Evolutionary conservation across 768 basidiomycete species (phyloP), one percentile per base, ranked within the genome.

Genomic region (Amanita inopinata): DNA sequence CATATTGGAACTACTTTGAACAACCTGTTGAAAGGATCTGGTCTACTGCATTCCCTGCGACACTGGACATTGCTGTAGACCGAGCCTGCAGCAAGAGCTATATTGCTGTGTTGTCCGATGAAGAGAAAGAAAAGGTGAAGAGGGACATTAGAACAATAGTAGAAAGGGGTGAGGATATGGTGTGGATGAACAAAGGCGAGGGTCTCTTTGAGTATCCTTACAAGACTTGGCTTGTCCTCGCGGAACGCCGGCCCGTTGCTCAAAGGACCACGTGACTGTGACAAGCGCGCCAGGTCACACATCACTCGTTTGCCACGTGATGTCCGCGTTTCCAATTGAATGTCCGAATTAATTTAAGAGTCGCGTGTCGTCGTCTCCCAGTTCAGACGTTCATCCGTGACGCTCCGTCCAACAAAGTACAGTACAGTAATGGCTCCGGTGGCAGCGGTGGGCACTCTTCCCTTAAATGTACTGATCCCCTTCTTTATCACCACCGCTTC

Each of bases 61-160:
- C 74, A 1, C 62, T 70, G 23, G 66, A 83, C 8, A 64, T 65
- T 14, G 77, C 72, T 5, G 61, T 86, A 27, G 67, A 88, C 40
- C 67, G 91, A 38, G 80, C 80, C 1, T 66, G 68, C 45, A 89
- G 80, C 61, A 96, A 94, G 65, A 91, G 87, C 50, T 96, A 92
- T 59, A 77, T 92, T 33, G 70, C 83, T 0, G 59, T 81, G 15
- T 65, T 83, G 25, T 61, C 71, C 2, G 71, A 70, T 2, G 70
- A 70, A n/a, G 71, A 78, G 51, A 82, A 74, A n/a, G 71, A 77
- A 51, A 83, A 74, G 59, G 58, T 58, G 9, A 62, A 61, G 17
- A 50, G 62, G 7, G 67, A 75, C 34, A 55, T 90, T 20, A 61
- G 67, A 33, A 65, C 56, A 6, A 78, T 89, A 41, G 56, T 89